phyloP scores from a whole-genome alignment of 306 rosid genomes.

The Gillenia trifoliata region DNA sequence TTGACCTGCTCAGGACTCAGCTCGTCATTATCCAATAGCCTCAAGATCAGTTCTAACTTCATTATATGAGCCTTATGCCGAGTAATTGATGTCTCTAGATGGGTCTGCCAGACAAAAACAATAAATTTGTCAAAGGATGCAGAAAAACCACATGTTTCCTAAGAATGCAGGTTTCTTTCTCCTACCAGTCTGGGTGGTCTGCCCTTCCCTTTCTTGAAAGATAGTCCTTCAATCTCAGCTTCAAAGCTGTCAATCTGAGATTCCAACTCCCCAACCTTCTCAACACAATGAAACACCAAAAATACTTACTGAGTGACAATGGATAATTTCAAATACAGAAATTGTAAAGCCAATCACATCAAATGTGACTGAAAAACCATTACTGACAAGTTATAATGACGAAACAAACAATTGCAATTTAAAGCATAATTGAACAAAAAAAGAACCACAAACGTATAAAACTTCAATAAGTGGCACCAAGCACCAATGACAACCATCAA shows the following conservation, averaged over 20 bases:
- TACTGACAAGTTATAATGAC: neutral
- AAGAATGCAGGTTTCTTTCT: slow-evolving; percentile 10
- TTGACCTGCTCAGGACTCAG: slow-evolving; percentile 95
- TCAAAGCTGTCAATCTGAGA: slow-evolving; percentile 92
- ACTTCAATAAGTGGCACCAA: neutral
- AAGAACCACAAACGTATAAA: neutral
- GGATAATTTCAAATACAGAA: neutral
- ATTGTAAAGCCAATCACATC: neutral
- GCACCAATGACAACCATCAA: neutral
- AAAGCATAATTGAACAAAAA: neutral
- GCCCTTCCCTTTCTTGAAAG: slow-evolving; percentile 85
- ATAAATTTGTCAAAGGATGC: neutral
- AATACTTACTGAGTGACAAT: slow-evolving; percentile 6
- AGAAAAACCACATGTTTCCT: slow-evolving; percentile 20
- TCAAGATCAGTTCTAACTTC: slow-evolving; percentile 86
- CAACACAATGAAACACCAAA: slow-evolving; percentile 14
- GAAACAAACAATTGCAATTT: neutral
- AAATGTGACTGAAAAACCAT: neutral
- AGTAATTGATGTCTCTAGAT: slow-evolving; percentile 83
- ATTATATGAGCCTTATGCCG: slow-evolving; percentile 98
- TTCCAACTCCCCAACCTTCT: slow-evolving; percentile 88
- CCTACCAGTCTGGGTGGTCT: slow-evolving; percentile 95
- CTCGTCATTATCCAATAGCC: slow-evolving; percentile 92
- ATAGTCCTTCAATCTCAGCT: slow-evolving; percentile 92
- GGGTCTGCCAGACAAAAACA: slow-evolving; percentile 40